Conservation (phyloP, 768 basidiomycete genomes). For the Mycena leptocephala region DNA sequence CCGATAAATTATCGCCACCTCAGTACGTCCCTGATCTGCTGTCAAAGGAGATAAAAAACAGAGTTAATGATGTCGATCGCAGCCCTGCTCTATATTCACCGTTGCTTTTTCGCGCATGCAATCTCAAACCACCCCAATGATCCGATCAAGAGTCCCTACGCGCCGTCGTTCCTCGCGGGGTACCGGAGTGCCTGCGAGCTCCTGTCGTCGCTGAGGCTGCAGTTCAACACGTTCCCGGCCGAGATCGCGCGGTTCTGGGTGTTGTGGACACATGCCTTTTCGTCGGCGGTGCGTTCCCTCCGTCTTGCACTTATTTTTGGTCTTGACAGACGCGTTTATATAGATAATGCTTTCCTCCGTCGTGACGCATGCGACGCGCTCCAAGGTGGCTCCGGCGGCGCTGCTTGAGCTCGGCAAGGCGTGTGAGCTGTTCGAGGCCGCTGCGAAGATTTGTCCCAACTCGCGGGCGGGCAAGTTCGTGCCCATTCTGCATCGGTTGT, state of each 20-base stretch:
- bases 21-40: constrained; percentile 58
- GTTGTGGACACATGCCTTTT: constrained; percentile 82
- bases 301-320: neutral
- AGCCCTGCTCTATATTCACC: constrained; percentile 85
- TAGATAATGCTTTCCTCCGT: constrained; percentile 86
- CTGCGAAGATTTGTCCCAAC: constrained; percentile 53
- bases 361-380: constrained; percentile 78
- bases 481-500: constrained; percentile 76
- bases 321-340: neutral
- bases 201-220: constrained; percentile 62
- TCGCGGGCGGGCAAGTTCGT: constrained; percentile 77
- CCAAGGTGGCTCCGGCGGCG: constrained; percentile 81
- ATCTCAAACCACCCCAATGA: constrained; percentile 75
- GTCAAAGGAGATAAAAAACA: too few species aligned
- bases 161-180: constrained; percentile 78
- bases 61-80: neutral
- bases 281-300: constrained; percentile 65
- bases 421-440: constrained; percentile 75
- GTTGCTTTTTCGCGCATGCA: constrained; percentile 85
- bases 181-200: constrained; percentile 79
- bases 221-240: constrained; percentile 67
- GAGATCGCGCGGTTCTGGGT: constrained; percentile 81
- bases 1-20: constrained; percentile 81
- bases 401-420: constrained; percentile 76
- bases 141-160: constrained; percentile 80